Percentiles rank a stretch among this genome's conserved stretches.
These are phyloP conservation scores for Allium sativum DNA, from an alignment of 106 monocot species.

Conservation along the genomic window DNA sequence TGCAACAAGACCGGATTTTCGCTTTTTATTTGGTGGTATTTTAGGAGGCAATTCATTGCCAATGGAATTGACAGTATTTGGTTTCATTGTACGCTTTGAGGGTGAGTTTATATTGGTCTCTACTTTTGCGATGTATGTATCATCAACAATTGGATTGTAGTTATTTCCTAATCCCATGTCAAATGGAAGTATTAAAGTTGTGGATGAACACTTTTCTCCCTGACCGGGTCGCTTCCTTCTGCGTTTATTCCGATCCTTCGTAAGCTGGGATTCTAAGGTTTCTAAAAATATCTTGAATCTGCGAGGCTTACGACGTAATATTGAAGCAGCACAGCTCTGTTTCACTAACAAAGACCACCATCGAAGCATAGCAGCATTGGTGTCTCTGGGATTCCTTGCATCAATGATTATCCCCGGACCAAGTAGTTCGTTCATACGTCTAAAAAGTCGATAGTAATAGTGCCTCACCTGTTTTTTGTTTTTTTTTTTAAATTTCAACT, in stretches of 20 bases:
- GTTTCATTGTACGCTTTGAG: constrained; percentile 27
- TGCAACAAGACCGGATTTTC: constrained; percentile 53
- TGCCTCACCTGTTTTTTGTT: constrained; percentile 97
- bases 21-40: constrained; percentile 51
- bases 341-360: constrained; percentile 99
- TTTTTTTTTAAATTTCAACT: constrained; percentile 89
- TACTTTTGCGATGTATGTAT: constrained; percentile 34
- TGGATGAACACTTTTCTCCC: constrained; percentile 38
- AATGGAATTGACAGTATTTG: constrained; percentile 24
- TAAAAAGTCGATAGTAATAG: constrained; percentile 97
- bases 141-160: constrained; percentile 26
- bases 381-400: constrained; percentile 93
- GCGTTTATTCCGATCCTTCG: constrained; percentile 71
- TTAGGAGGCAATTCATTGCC: constrained; percentile 28
- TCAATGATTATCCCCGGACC: constrained; percentile 85
- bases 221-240: constrained; percentile 54
- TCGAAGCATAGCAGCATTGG: constrained; percentile 97
- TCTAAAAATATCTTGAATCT: constrained; percentile 95
- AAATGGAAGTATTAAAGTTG: constrained; percentile 21
- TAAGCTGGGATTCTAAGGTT: constrained; percentile 87
- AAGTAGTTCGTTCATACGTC: constrained; percentile 95
- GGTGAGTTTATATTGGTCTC: constrained; percentile 31
- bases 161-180: constrained; percentile 36
- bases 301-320: constrained; percentile 87
- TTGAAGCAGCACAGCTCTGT: constrained; percentile 91